Evolutionary conservation across 805 yeast genomes (phyloP).

Genomic region (Kluyveromyces siamensis): DNA sequence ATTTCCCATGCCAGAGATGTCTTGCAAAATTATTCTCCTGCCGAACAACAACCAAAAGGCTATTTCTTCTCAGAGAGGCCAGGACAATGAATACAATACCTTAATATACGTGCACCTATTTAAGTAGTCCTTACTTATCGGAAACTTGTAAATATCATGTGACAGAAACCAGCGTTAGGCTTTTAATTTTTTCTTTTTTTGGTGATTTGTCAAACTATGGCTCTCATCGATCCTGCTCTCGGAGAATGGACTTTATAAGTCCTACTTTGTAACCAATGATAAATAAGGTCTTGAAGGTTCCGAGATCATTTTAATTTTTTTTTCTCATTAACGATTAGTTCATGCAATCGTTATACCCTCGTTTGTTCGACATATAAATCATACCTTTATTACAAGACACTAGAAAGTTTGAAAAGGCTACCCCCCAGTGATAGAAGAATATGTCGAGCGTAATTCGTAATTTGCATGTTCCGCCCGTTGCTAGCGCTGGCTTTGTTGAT

Average conservation of each 20-base stretch:
- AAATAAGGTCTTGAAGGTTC: too few species aligned
- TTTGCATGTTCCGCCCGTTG: conserved; percentile 42
- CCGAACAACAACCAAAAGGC: not conserved
- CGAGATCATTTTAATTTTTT: too few species aligned
- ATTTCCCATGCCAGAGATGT: not conserved
- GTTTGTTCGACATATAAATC: not conserved
- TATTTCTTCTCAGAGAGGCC: conserved; percentile 1
- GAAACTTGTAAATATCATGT: conserved; percentile 2
- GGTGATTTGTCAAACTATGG: not conserved
- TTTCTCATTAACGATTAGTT: too few species aligned
- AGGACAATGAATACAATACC: not conserved
- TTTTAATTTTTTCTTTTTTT: too few species aligned
- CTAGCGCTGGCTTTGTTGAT: conserved; percentile 61
- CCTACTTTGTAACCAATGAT: too few species aligned
- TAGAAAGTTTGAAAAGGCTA: not conserved
- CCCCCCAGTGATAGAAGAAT: not conserved
- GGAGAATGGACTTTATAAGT: too few species aligned
- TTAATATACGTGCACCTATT: not conserved
- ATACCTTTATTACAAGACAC: not conserved
- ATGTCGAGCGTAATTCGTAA: conserved; percentile 1
- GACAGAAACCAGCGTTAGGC: not conserved
- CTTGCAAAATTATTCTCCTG: not conserved
- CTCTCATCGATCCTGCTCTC: not conserved
- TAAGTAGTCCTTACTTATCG: not conserved
- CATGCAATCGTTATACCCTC: too few species aligned